A percentile compares a stretch with the other conserved stretches of the same genome.
Evolutionary conservation across 2,329 filamentous ascomycete species (phyloP).

Genomic region (Cercospora sp.): DNA sequence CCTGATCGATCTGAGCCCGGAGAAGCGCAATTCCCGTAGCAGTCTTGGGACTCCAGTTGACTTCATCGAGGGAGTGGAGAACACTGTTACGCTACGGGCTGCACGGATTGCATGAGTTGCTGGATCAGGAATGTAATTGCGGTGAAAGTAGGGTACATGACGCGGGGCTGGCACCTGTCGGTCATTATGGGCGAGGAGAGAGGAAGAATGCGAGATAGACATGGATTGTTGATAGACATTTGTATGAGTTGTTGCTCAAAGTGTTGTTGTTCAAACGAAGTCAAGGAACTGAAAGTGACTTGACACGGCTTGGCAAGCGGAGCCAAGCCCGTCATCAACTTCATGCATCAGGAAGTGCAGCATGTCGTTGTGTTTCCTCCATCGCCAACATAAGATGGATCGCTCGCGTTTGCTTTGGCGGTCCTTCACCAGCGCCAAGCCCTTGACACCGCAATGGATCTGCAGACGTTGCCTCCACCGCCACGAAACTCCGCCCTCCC

Average conservation of each 20-base stretch:
- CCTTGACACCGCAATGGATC: constrained; percentile 2
- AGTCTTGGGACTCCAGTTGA: background rate
- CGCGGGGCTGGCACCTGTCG: background rate
- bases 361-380: background rate
- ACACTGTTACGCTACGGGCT: background rate
- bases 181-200: background rate
- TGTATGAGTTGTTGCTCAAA: background rate
- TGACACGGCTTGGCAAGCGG: background rate
- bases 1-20: background rate
- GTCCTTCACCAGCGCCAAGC: background rate
- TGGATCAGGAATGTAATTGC: background rate
- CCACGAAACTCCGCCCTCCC: constrained; percentile 32
- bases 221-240: background rate
- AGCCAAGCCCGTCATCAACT: background rate
- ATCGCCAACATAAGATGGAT: constrained; percentile 20
- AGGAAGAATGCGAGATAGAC: background rate
- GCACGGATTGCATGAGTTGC: background rate
- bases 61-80: background rate
- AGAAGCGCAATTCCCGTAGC: background rate
- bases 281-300: background rate
- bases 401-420: constrained; percentile 19
- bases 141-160: background rate
- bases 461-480: constrained; percentile 30
- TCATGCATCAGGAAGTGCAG: background rate
- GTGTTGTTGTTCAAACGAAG: background rate